A percentile compares a stretch with the other conserved stretches of the same genome.
These are phyloP conservation scores for Scenedesmus sp. DNA, from an alignment of 163 green algal species.

Conservation along the genomic window DNA sequence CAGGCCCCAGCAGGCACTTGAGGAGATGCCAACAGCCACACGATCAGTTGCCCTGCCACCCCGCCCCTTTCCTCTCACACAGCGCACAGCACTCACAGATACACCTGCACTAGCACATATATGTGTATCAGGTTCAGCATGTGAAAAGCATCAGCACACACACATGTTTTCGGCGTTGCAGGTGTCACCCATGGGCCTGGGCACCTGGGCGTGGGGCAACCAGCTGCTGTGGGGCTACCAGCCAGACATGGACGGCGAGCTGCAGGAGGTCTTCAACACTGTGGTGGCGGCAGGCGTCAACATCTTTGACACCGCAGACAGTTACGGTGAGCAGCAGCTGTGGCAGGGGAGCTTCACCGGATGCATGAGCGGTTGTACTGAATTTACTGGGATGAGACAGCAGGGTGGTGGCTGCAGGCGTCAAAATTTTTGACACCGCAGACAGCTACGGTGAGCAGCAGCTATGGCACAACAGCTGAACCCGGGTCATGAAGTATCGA, in stretches of 20 bases:
- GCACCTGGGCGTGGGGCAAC: conserved; percentile 77
- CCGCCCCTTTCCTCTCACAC: background rate
- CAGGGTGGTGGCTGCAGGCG: background rate
- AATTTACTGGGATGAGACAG: too few relatives aligned
- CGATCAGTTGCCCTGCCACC: too few relatives aligned
- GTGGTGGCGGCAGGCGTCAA: conserved; percentile 84
- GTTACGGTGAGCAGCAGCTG: conserved; percentile 79
- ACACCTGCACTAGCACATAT: too few relatives aligned
- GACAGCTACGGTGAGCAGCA: too few relatives aligned
- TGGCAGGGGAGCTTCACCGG: too few relatives aligned
- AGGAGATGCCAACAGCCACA: too few relatives aligned
- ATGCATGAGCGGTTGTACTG: too few relatives aligned
- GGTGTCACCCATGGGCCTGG: conserved; percentile 75
- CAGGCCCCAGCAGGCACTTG: too few relatives aligned
- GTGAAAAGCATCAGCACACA: background rate
- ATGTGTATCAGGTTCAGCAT: too few relatives aligned
- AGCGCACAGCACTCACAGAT: background rate
- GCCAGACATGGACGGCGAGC: conserved; percentile 84
- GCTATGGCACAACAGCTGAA: too few relatives aligned
- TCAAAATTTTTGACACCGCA: background rate
- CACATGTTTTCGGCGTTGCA: conserved; percentile 1
- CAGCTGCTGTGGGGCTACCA: conserved; percentile 94
- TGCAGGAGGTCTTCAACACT: conserved; percentile 92
- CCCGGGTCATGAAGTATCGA: too few relatives aligned
- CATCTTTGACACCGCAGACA: conserved; percentile 97